phyloP scores from a whole-genome alignment of 2,329 filamentous ascomycete species.

The Colletotrichum orbiculare region DNA sequence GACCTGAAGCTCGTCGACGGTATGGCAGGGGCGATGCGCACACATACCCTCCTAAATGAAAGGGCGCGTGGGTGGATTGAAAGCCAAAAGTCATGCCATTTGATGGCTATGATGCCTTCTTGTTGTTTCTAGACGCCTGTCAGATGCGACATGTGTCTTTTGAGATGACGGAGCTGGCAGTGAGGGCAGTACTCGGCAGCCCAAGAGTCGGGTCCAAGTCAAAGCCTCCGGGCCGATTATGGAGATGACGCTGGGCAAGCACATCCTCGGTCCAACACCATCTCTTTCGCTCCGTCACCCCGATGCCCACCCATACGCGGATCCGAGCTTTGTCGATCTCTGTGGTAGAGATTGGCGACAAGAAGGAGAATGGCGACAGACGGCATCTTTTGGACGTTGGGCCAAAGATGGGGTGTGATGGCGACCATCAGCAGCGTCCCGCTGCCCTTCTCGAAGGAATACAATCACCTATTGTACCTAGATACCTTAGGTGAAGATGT shows the following conservation, averaged over 20 bases:
- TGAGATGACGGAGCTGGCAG: not conserved
- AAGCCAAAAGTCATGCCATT: constrained; percentile 7
- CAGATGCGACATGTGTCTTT: constrained; percentile 7
- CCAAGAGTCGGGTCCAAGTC: constrained; percentile 1
- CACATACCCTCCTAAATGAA: not conserved
- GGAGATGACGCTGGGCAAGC: constrained; percentile 28
- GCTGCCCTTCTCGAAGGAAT: constrained; percentile 23
- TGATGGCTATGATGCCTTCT: constrained; percentile 17
- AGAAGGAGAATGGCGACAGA: constrained; percentile 4
- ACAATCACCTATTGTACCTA: not conserved
- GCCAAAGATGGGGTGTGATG: not conserved
- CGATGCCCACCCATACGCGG: no score
- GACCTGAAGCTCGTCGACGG: constrained; percentile 2
- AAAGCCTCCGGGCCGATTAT: constrained; percentile 22
- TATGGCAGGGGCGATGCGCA: not conserved
- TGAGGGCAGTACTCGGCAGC: not conserved
- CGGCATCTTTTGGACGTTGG: constrained; percentile 18
- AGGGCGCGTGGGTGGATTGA: not conserved
- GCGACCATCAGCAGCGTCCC: constrained; percentile 4
- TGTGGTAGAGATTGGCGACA: no score
- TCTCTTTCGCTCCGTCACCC: no score
- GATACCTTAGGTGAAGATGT: no score
- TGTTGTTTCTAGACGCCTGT: not conserved
- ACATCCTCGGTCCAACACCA: not conserved
- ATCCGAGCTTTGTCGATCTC: no score